Evolutionary conservation across 2,329 filamentous ascomycete genomes (phyloP).

Genomic region (Fusarium clavum): DNA sequence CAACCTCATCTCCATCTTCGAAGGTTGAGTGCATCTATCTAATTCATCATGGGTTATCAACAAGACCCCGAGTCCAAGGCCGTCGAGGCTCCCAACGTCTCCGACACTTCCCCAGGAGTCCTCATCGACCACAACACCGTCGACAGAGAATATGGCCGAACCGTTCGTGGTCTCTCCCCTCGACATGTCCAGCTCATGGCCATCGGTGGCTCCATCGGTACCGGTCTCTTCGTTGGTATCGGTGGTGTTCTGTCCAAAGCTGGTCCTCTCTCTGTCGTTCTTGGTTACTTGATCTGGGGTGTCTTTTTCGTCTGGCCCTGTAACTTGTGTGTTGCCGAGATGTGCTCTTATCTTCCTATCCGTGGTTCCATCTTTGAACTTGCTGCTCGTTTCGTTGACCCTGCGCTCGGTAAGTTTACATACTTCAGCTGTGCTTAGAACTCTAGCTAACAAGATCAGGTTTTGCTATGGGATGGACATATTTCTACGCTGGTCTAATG

Average conservation of each 20-base stretch:
- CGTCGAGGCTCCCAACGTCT: conserved; percentile 41
- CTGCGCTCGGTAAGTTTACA: conserved; percentile 57
- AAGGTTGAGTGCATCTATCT: neutral
- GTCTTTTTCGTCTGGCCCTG: conserved; percentile 58
- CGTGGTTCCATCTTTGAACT: conserved; percentile 67
- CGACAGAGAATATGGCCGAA: conserved; percentile 49
- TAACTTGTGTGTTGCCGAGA: conserved; percentile 65
- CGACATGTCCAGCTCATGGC: conserved; percentile 63
- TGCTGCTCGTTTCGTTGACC: conserved; percentile 66
- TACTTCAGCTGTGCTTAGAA: rapidly evolving
- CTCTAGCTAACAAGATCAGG: conserved; percentile 38
- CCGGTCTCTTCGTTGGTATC: conserved; percentile 60
- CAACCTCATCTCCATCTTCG: conserved; percentile 5
- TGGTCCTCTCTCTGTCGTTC: conserved; percentile 57
- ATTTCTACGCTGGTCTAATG: conserved; percentile 61
- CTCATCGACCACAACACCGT: conserved; percentile 43
- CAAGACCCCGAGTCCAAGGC: conserved; percentile 43
- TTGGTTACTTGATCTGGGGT: conserved; percentile 60
- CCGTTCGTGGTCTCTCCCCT: conserved; percentile 51
- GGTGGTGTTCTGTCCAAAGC: conserved; percentile 56
- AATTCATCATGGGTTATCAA: conserved; percentile 42
- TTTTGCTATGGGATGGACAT: conserved; percentile 66
- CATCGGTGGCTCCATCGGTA: conserved; percentile 61
- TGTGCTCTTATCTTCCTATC: conserved; percentile 67
- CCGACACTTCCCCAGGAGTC: conserved; percentile 45